Base-by-base conservation (phyloP, 352 stramenopile species). In the Phytophthora syringae region DNA sequence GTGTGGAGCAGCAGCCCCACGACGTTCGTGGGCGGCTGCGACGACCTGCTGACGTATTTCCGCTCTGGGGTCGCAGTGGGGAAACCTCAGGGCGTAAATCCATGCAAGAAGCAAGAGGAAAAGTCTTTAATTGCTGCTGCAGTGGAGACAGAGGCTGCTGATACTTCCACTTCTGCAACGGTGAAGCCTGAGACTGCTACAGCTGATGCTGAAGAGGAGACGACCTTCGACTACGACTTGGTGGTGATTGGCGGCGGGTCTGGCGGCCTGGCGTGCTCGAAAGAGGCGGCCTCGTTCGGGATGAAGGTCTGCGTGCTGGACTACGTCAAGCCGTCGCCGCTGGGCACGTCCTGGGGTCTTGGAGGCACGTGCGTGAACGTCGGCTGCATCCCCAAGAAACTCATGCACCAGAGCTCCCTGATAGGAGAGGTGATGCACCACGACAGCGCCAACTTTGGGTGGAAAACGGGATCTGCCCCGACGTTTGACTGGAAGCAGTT, bases 301-400 rank as follows among this genome's bases (percentile, higher is more conserved):
- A 92, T 97, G 62, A 98, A 97, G 50, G 97, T 99, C 39, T 95
- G 94, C 5, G 85, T 98, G 44, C 83, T 99, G 32, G 98, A 99
- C 80, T 99, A 98, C 76, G 97, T 95, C 60, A 93, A 95, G 67
- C 85, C 85, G 34, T 98, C 88, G 42, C 92, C 93, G 1, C 79
- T 85, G 18, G 90, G 90, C 27, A 97, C 88, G 25, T 88, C 74
- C 28, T 98, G 93, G 94, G 93, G 94, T 15, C 84, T 98, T 28
- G 94, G 94, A 34, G 97, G 98, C 47, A 99, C 98, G 25, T 99
- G 98, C 64, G 97, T 99, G 56, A 99, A 99, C 74, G 97, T 99
- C 5, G 98, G 98, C 16, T 99, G 98, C 66, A 99, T 99, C 68
- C 97, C 98, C 24, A 99, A 99, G 82, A 99, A 99, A 75, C 82